Evolutionary conservation across 352 stramenopile genomes (phyloP).

Genomic region (Phytophthora idaei): DNA sequence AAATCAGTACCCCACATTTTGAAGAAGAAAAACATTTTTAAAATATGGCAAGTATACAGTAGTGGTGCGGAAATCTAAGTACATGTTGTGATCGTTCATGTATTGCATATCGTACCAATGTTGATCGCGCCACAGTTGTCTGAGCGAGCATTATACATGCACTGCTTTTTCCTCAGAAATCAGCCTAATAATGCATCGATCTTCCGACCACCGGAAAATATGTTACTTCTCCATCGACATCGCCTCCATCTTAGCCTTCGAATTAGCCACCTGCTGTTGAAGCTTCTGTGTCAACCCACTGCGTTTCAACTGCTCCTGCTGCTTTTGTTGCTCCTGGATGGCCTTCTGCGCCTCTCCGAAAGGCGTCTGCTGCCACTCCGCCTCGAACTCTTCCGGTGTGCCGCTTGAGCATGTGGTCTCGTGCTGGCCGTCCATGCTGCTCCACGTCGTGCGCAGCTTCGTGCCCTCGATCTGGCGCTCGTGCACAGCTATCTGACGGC

Average conservation of each 20-base stretch:
- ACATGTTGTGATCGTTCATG: too few species aligned
- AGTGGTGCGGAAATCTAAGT: too few species aligned
- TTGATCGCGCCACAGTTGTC: too few species aligned
- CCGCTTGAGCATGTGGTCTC: conserved; percentile 49
- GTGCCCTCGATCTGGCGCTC: conserved; percentile 18
- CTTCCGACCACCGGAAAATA: too few species aligned
- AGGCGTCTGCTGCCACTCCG: conserved; percentile 55
- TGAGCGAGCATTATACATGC: too few species aligned
- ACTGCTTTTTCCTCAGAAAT: too few species aligned
- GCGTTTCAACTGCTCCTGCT: background rate
- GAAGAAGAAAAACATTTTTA: too few species aligned
- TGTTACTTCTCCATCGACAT: background rate
- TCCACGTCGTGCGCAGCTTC: too few species aligned
- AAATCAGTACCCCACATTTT: too few species aligned
- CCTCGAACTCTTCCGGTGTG: conserved; percentile 61
- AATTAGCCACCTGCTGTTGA: background rate
- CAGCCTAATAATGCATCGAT: too few species aligned
- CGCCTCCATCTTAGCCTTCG: background rate
- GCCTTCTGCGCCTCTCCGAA: conserved; percentile 57
- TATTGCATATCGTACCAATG: too few species aligned
- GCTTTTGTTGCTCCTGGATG: conserved; percentile 22
- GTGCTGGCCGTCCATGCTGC: conserved; percentile 33
- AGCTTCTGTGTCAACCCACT: background rate
- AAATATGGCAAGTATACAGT: too few species aligned
- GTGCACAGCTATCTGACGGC: conserved; percentile 65